Conservation (phyloP, 2,329 filamentous ascomycete genomes). For the Phyllosticta capitalensis region DNA sequence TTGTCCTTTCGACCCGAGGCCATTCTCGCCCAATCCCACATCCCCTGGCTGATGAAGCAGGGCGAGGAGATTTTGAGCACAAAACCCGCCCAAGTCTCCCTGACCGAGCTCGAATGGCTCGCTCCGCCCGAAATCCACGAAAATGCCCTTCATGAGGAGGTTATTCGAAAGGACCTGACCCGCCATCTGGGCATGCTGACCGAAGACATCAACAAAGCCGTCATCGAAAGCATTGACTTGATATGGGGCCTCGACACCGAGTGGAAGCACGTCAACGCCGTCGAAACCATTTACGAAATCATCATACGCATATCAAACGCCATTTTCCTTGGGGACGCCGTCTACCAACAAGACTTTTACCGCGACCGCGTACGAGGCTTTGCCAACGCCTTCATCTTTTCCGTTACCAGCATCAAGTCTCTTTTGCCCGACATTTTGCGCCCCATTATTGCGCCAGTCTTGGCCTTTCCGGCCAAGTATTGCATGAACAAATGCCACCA, state of each 20-base stretch:
- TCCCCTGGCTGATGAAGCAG: slow-evolving; percentile 7
- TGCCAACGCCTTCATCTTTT: not conserved
- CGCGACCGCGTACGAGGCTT: not conserved
- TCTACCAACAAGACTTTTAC: not conserved
- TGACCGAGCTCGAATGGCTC: slow-evolving; percentile 1
- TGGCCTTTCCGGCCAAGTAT: slow-evolving; percentile 8
- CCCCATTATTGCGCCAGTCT: slow-evolving; percentile 2
- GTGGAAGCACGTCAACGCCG: not conserved
- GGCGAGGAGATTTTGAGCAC: slow-evolving; percentile 3
- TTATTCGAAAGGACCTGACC: slow-evolving; percentile 4
- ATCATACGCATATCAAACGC: not conserved
- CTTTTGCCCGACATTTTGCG: not conserved
- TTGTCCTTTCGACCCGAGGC: not conserved
- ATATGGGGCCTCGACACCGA: slow-evolving; percentile 2
- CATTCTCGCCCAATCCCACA: not conserved
- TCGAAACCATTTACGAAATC: not conserved
- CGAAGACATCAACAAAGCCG: slow-evolving; percentile 2
- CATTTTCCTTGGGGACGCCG: not conserved
- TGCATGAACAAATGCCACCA: slow-evolving; percentile 1
- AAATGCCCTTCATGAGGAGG: slow-evolving; percentile 1
- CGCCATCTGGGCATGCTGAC: slow-evolving; percentile 4
- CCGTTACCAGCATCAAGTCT: not conserved
- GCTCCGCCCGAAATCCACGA: not conserved
- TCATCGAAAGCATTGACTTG: not conserved
- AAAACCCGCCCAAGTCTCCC: slow-evolving; percentile 1